Evolutionary conservation across 371 early-diverging fungal species (phyloP).

Genomic region (Coemansia sp.): DNA sequence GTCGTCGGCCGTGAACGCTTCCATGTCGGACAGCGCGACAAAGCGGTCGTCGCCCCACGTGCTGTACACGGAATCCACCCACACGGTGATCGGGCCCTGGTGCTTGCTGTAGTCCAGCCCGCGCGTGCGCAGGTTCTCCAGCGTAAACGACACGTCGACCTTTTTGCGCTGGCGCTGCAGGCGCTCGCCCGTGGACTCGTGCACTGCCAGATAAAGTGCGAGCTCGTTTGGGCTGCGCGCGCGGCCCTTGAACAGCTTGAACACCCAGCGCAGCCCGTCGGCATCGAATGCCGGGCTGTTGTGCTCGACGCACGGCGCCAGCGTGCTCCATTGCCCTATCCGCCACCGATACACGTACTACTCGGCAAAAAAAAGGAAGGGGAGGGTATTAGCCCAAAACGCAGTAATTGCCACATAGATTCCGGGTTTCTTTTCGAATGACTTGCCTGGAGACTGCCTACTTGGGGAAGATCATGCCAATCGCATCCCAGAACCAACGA

Average conservation of each 20-base stretch:
- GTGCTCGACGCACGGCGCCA: slow-evolving; percentile 52
- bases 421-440: background rate
- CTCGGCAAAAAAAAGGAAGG: slow-evolving; percentile 5
- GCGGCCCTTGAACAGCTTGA: slow-evolving; percentile 50
- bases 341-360: slow-evolving; percentile 55
- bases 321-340: slow-evolving; percentile 52
- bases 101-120: slow-evolving; percentile 53
- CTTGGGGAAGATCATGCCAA: background rate
- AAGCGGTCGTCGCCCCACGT: slow-evolving; percentile 61
- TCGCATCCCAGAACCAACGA: background rate
- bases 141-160: slow-evolving; percentile 54
- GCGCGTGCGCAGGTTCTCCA: slow-evolving; percentile 56
- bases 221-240: slow-evolving; percentile 48
- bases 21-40: slow-evolving; percentile 52
- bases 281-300: slow-evolving; percentile 53
- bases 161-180: slow-evolving; percentile 54
- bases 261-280: slow-evolving; percentile 52
- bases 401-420: background rate
- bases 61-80: slow-evolving; percentile 54
- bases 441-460: slow-evolving; percentile 45
- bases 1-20: slow-evolving; percentile 53
- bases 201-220: slow-evolving; percentile 56
- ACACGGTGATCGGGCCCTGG: slow-evolving; percentile 28
- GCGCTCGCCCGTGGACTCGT: slow-evolving; percentile 56
- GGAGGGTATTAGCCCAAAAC: too few species aligned